phyloP scores from a whole-genome alignment of 805 yeast genomes.

The Sugiyamaella mastotermitis region DNA sequence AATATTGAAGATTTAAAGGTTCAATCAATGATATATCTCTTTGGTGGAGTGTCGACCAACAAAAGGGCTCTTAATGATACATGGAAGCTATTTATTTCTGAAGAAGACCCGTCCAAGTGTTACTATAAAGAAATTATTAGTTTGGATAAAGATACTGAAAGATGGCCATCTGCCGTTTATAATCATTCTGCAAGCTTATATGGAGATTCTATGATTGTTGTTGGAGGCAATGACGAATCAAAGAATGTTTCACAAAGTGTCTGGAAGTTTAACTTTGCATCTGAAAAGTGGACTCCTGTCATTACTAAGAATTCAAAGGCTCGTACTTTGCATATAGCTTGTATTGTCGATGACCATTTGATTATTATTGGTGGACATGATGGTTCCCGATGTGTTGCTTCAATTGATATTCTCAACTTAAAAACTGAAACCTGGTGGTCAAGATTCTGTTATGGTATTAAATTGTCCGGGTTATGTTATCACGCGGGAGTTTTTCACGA shows the following conservation, averaged over 20 bases:
- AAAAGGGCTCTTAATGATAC: slow-evolving; percentile 15
- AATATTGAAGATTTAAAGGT: not conserved
- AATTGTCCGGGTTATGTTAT: slow-evolving; percentile 18
- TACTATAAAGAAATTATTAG: slow-evolving; percentile 9
- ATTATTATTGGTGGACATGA: slow-evolving; percentile 23
- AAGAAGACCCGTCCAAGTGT: slow-evolving; percentile 10
- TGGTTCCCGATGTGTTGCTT: slow-evolving; percentile 14
- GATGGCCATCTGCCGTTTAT: slow-evolving; percentile 18
- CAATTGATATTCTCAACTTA: slow-evolving; percentile 15
- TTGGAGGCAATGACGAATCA: slow-evolving; percentile 17
- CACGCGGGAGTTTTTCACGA: slow-evolving; percentile 18
- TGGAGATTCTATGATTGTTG: slow-evolving; percentile 14
- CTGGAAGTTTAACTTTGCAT: slow-evolving; percentile 15
- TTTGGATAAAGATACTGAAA: slow-evolving; percentile 17
- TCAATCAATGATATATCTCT: slow-evolving; percentile 14
- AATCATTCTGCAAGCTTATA: slow-evolving; percentile 19
- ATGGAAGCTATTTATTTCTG: slow-evolving; percentile 16
- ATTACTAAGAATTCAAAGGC: slow-evolving; percentile 7
- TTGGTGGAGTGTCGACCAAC: slow-evolving; percentile 18
- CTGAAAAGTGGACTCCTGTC: slow-evolving; percentile 12
- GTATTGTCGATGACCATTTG: slow-evolving; percentile 14
- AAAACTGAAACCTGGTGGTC: slow-evolving; percentile 15
- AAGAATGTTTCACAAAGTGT: slow-evolving; percentile 13
- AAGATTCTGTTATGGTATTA: slow-evolving; percentile 17
- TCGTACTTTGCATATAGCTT: slow-evolving; percentile 17